These are phyloP conservation scores for Pyrenula massariospora DNA, from an alignment of 495 filamentous ascomycete species.

Conservation along the genomic window DNA sequence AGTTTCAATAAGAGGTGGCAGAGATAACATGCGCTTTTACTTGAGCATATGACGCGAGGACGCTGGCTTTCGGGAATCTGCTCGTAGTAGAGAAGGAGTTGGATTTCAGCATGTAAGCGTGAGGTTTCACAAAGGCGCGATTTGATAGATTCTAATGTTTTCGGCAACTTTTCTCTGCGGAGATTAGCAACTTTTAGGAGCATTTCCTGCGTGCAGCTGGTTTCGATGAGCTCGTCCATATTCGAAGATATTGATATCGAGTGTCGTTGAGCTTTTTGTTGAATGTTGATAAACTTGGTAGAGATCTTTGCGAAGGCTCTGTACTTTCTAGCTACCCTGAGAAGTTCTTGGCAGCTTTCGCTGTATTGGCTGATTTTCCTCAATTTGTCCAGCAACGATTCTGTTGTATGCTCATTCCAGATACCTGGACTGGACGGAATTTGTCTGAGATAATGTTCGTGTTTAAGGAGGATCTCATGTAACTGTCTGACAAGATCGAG, in stretches of 20 bases:
- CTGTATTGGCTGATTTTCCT: not conserved
- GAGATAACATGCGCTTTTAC: constrained; percentile 23
- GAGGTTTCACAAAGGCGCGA: not conserved
- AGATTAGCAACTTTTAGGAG: not conserved
- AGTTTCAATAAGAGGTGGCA: constrained; percentile 16
- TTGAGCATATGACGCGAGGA: constrained; percentile 20
- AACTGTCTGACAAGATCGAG: not conserved
- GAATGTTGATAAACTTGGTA: not conserved
- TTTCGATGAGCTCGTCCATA: not conserved
- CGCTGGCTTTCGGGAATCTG: constrained; percentile 7
- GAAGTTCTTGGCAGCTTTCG: not conserved
- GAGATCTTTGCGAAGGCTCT: not conserved
- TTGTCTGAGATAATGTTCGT: not conserved
- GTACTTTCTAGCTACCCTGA: not conserved
- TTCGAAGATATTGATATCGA: not conserved
- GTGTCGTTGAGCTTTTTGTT: not conserved
- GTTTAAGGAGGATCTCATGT: not conserved
- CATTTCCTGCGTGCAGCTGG: not conserved
- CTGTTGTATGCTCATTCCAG: not conserved
- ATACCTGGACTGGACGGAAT: not conserved
- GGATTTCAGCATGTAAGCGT: constrained; percentile 21
- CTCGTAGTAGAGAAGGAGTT: constrained; percentile 23
- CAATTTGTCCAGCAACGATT: not conserved
- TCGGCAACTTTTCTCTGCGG: not conserved
- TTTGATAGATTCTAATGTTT: not conserved